These are phyloP conservation scores for Tylopilus balloui DNA, from an alignment of 768 basidiomycete species.

Conservation along the genomic window DNA sequence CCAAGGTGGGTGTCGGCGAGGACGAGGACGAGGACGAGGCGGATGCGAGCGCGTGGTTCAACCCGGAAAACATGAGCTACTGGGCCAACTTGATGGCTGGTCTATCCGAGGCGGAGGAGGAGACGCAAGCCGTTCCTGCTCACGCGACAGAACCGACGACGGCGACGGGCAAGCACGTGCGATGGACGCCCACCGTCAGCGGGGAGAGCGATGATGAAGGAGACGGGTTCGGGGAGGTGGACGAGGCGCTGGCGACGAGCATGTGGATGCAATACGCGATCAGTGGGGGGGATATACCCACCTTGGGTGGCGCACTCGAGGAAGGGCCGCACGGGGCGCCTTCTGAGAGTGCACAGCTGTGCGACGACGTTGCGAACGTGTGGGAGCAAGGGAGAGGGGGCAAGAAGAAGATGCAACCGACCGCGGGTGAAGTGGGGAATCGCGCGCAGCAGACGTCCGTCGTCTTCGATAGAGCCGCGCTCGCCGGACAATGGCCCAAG, in stretches of 20 bases:
- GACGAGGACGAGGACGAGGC: constrained; percentile 20
- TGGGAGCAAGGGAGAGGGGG: constrained; percentile 26
- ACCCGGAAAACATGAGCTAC: constrained; percentile 23
- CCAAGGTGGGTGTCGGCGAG: no score
- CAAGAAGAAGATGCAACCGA: constrained; percentile 18
- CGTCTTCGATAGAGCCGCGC: constrained; percentile 26
- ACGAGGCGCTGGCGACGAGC: constrained; percentile 14
- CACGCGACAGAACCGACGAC: not conserved
- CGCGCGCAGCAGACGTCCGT: constrained; percentile 24
- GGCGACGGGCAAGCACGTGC: constrained; percentile 16
- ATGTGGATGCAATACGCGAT: constrained; percentile 33
- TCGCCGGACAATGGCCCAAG: constrained; percentile 32
- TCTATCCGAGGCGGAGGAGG: constrained; percentile 2
- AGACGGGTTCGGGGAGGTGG: constrained; percentile 11
- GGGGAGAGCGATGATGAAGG: constrained; percentile 26
- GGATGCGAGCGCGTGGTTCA: constrained; percentile 22
- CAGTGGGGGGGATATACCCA: constrained; percentile 21
- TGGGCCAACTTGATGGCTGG: constrained; percentile 29
- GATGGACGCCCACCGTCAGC: constrained; percentile 22
- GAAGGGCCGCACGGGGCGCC: constrained; percentile 1
- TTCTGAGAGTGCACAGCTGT: constrained; percentile 6
- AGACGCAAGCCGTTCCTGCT: not conserved
- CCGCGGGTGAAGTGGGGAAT: constrained; percentile 16
- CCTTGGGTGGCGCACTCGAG: constrained; percentile 3
- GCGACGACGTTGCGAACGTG: not conserved